Base-by-base conservation (phyloP, 768 basidiomycete genomes). In the Serendipita indica region DNA sequence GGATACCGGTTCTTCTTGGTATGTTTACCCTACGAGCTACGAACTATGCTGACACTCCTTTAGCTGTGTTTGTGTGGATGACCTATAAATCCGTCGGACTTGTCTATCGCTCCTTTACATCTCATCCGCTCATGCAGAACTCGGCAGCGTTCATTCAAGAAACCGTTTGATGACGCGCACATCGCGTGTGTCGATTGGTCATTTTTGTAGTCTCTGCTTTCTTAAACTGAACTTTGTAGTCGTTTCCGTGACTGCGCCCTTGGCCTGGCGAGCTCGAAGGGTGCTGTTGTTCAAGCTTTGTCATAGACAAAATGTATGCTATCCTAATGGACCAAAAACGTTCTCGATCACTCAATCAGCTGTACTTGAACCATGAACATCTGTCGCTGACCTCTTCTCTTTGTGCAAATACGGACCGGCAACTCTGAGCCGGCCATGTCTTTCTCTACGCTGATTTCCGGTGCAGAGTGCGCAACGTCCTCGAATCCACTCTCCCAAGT, bases 401-500 rank as follows among this genome's bases (percentile, higher is more conserved):
- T n/a, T n/a, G n/a, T n/a, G n/a, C n/a, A n/a, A n/a, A n/a, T n/a
- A n/a, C n/a, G n/a, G n/a, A 5, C 49, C 49, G 49, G 49, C 49
- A 54, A 54, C 46, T 59, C 25, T 7, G 39, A 59, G 27, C 60
- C 33, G 33, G 25, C 33, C 32, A 63, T 64, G 60, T 58, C 63
- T 3, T 61, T 67, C 58, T 59, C 63, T 27, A 39, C 64, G 59
- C 74, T 91, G 37, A 79, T 91, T 61, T 90, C 89, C 60, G 92
- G 90, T 60, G 79, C 90, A 41, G 94, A 97, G 72, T 96, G 92
- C 70, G 86, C 84, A 12, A 78, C 82, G 18, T 74, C 83, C 1
- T 76, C 84, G 52, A 97, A 96, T 67, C 92, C 93, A 2, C 74
- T 98, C 25, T 81, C 87, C 2, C 85, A 89, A 64, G 84, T 97